A percentile compares a stretch with the other conserved stretches of the same genome.
Evolutionary conservation across 1,284 basidiomycete genomes (phyloP).

Genomic region (Melampsora larici-populina): DNA sequence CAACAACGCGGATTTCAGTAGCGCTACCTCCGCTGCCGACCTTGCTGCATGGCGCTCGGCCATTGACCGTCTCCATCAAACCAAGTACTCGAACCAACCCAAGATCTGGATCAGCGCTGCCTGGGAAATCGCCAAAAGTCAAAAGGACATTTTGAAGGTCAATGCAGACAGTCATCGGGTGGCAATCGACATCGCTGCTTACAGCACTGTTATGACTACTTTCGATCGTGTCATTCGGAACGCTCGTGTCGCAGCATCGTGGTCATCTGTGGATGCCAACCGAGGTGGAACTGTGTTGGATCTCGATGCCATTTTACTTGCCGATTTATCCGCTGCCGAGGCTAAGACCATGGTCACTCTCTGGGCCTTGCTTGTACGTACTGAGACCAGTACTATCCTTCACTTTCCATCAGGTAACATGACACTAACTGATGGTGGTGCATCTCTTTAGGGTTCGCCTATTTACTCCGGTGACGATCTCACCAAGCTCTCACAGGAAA

Average conservation of each 20-base stretch:
- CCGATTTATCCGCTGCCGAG: neutral
- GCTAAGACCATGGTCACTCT: neutral
- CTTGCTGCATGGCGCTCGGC: neutral
- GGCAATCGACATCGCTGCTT: slow-evolving; percentile 1
- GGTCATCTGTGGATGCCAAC: neutral
- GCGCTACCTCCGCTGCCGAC: neutral
- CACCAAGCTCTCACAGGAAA: neutral
- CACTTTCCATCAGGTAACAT: neutral
- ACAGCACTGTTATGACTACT: slow-evolving; percentile 5
- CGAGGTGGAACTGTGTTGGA: neutral
- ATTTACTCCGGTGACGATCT: slow-evolving; percentile 4
- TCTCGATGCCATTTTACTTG: neutral
- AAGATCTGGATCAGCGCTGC: neutral
- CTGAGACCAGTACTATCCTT: neutral
- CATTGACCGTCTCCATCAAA: neutral
- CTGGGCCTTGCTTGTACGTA: slow-evolving; percentile 2
- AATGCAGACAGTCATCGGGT: slow-evolving; percentile 4
- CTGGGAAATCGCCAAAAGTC: neutral
- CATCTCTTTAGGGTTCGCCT: neutral
- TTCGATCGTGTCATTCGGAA: slow-evolving; percentile 12
- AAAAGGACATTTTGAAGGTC: neutral
- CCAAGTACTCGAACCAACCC: neutral
- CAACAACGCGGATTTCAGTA: neutral
- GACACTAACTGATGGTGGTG: no score
- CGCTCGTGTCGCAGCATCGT: neutral